phyloP scores from a whole-genome alignment of 2,329 filamentous ascomycete genomes.

The Hirsutella rhossiliensis region DNA sequence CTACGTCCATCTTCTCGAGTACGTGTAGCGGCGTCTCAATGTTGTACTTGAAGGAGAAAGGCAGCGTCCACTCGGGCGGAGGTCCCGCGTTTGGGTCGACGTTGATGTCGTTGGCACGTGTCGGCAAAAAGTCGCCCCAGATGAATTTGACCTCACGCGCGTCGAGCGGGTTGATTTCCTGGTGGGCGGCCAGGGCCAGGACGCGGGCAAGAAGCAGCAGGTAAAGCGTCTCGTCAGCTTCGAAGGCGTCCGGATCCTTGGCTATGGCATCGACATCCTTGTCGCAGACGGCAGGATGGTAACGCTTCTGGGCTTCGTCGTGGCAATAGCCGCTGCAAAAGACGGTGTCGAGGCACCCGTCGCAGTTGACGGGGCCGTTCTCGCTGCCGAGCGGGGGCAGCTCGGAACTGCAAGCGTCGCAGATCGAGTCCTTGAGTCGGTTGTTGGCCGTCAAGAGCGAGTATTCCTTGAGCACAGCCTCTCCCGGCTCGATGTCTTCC shows the following conservation, averaged over 20 bases:
- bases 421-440: constrained; percentile 72
- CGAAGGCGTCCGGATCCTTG: constrained; percentile 48
- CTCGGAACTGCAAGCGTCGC: constrained; percentile 74
- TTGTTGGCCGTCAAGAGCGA: constrained; percentile 85
- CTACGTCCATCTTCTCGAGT: constrained; percentile 74
- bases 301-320: constrained; percentile 42
- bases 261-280: constrained; percentile 54
- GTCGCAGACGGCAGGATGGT: constrained; percentile 55
- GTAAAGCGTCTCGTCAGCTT: constrained; percentile 50
- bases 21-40: constrained; percentile 65
- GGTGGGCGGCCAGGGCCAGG: constrained; percentile 50
- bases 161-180: constrained; percentile 50
- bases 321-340: constrained; percentile 52
- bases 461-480: constrained; percentile 68
- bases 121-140: constrained; percentile 54
- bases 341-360: constrained; percentile 52
- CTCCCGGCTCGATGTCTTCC: constrained; percentile 64
- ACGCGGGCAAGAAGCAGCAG: constrained; percentile 49
- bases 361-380: constrained; percentile 37
- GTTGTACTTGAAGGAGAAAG: constrained; percentile 68
- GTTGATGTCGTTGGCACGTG: constrained; percentile 38
- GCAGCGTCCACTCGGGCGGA: constrained; percentile 54
- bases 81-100: constrained; percentile 41
- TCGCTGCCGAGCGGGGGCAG: constrained; percentile 48
- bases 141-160: constrained; percentile 54